These are phyloP conservation scores for Solanum chacoense DNA, from an alignment of 305 asterid species.

Conservation along the genomic window DNA sequence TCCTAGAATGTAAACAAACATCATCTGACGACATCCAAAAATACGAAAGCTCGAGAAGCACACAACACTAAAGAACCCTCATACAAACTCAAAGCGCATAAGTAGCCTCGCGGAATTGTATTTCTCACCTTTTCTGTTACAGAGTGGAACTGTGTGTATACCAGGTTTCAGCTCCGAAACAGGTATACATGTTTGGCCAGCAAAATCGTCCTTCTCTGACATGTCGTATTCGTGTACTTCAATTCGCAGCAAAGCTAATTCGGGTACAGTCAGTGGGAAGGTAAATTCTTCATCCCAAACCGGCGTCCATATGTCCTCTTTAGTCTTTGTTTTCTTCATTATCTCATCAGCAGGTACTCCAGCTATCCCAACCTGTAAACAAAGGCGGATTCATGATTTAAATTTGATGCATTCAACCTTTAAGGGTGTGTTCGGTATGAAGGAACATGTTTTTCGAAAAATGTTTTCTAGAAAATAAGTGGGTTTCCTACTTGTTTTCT, in stretches of 20 bases:
- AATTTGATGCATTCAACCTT: background rate
- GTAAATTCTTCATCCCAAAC: constrained; percentile 69
- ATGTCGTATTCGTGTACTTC: constrained; percentile 71
- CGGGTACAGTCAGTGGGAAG: constrained; percentile 74
- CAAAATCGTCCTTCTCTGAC: constrained; percentile 81
- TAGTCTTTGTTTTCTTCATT: constrained; percentile 52
- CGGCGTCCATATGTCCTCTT: constrained; percentile 64
- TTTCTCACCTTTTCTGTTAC: constrained; percentile 48
- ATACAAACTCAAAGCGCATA: constrained; percentile 49
- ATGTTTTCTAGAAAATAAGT: background rate
- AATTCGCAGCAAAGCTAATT: constrained; percentile 60
- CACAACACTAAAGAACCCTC: background rate
- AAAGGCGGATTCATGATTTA: background rate
- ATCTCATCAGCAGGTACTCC: constrained; percentile 60
- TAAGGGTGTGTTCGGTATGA: background rate
- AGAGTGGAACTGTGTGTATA: constrained; percentile 54
- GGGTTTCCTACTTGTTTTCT: background rate
- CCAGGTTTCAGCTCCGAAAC: constrained; percentile 65
- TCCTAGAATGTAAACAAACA: background rate
- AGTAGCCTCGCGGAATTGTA: constrained; percentile 46
- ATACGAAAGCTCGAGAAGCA: background rate
- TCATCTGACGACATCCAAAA: background rate
- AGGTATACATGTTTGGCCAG: constrained; percentile 70
- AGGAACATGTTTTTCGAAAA: background rate
- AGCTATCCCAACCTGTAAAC: constrained; percentile 59